Conservation (phyloP, 768 basidiomycete genomes). For the Sarcomyxa edulis region DNA sequence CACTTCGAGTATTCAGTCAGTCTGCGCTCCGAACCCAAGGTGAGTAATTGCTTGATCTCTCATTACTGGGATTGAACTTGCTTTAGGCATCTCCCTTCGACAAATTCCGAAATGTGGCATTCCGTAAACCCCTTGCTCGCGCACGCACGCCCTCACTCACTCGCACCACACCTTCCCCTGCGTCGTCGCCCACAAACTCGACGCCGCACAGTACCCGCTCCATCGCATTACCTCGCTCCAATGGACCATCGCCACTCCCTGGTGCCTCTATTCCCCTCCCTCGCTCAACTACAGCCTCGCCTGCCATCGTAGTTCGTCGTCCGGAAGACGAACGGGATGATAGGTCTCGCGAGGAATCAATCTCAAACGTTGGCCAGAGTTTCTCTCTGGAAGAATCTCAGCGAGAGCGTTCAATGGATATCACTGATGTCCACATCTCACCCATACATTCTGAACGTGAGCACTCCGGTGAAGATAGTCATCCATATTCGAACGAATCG, state of each 20-base stretch:
- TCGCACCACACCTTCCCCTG: constrained; percentile 51
- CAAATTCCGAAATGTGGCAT: constrained; percentile 57
- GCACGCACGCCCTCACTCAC: constrained; percentile 65
- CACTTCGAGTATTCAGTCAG: constrained; percentile 53
- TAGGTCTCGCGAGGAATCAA: neutral
- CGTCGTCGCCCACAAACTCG: constrained; percentile 57
- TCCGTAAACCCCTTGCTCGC: constrained; percentile 46
- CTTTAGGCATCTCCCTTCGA: constrained; percentile 54
- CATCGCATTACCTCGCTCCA: constrained; percentile 28
- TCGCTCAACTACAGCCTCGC: constrained; percentile 44
- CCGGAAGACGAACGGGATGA: constrained; percentile 10
- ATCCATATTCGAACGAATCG: neutral
- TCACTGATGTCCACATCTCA: constrained; percentile 46
- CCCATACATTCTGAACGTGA: too few species aligned
- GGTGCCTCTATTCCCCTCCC: constrained; percentile 46
- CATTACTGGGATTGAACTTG: neutral
- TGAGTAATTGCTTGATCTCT: constrained; percentile 17
- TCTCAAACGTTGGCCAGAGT: constrained; percentile 18
- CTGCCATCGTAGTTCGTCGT: constrained; percentile 27
- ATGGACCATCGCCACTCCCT: constrained; percentile 41
- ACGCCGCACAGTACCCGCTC: constrained; percentile 58
- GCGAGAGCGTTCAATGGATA: constrained; percentile 54
- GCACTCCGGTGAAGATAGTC: neutral
- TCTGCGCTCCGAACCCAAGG: constrained; percentile 59
- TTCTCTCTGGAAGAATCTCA: constrained; percentile 28